Percentiles rank a stretch among this genome's conserved stretches.
Conservation (phyloP, 257 asterid species). For the Nicotiana benthamiana region DNA sequence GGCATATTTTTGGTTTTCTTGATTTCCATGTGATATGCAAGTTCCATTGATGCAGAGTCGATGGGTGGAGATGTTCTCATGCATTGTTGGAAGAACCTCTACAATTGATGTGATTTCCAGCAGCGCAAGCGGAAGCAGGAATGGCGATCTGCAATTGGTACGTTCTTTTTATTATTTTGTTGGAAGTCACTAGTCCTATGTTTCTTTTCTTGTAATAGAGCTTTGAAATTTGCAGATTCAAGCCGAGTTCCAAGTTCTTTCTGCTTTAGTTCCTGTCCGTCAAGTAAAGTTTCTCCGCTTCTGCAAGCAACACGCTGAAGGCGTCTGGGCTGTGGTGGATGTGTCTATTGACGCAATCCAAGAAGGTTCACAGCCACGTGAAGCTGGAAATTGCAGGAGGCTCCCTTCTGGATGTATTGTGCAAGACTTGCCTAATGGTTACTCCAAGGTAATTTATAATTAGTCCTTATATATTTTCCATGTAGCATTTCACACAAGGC, state of each 20-base stretch:
- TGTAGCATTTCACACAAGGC: neutral
- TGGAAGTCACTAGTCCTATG: neutral
- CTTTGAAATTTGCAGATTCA: constrained; percentile 45
- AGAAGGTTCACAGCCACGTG: constrained; percentile 28
- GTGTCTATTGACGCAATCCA: constrained; percentile 49
- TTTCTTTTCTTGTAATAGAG: neutral
- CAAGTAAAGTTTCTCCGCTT: constrained; percentile 62
- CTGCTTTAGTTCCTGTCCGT: constrained; percentile 64
- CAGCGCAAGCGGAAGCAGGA: constrained; percentile 70
- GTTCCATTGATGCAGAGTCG: constrained; percentile 24
- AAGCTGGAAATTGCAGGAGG: constrained; percentile 46
- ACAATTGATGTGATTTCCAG: constrained; percentile 48
- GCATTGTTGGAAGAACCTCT: constrained; percentile 52
- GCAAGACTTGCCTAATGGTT: constrained; percentile 62
- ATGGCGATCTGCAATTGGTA: constrained; percentile 78
- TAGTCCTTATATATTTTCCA: neutral
- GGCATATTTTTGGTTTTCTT: neutral
- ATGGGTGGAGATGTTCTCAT: constrained; percentile 76
- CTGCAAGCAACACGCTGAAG: constrained; percentile 73
- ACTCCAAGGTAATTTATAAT: constrained; percentile 49
- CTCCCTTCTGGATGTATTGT: constrained; percentile 85
- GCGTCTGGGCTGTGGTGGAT: constrained; percentile 81
- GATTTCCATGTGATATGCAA: neutral
- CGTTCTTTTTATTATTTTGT: neutral
- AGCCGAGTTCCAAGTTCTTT: constrained; percentile 70